Evolutionary conservation across 208 protist genomes (phyloP).

Genomic region (Leishmania lainsoni): DNA sequence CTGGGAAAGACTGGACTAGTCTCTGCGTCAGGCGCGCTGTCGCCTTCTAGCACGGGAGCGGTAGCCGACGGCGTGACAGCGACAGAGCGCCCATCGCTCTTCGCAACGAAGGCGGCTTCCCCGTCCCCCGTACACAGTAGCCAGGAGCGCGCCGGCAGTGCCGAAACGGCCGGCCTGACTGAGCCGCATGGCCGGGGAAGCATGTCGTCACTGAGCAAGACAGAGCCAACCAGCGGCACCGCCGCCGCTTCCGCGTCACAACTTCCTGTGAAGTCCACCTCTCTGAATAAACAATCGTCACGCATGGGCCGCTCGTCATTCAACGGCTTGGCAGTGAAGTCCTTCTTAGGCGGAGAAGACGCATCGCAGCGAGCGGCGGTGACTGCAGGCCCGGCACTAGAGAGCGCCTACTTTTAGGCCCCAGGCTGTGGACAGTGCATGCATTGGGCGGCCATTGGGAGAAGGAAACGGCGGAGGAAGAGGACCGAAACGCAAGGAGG

Average conservation of each 20-base stretch:
- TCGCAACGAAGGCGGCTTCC: conserved; percentile 4
- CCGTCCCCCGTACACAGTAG: conserved; percentile 19
- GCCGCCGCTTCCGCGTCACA: neutral
- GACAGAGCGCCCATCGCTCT: neutral
- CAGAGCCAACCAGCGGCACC: conserved; percentile 11
- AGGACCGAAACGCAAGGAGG: neutral
- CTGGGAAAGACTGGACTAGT: neutral
- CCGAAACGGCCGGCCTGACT: conserved; percentile 30
- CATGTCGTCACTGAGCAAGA: conserved; percentile 13
- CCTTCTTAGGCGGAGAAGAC: conserved; percentile 37
- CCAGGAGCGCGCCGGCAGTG: conserved; percentile 33
- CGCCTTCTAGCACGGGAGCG: neutral
- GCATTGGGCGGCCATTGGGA: no score
- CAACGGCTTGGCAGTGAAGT: conserved; percentile 37
- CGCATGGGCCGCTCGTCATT: conserved; percentile 7
- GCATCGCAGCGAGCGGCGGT: neutral
- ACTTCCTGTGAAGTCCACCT: neutral
- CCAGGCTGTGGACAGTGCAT: neutral
- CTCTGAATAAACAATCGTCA: neutral
- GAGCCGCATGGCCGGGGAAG: conserved; percentile 30
- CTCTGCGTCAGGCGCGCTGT: neutral
- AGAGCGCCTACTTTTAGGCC: conserved; percentile 58
- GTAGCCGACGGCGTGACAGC: neutral
- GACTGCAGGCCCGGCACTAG: conserved; percentile 8
- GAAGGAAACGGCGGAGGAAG: neutral